Percentiles rank a stretch among this genome's conserved stretches.
These are phyloP conservation scores for Russula sp. DNA, from an alignment of 768 basidiomycete genomes.

Conservation along the genomic window DNA sequence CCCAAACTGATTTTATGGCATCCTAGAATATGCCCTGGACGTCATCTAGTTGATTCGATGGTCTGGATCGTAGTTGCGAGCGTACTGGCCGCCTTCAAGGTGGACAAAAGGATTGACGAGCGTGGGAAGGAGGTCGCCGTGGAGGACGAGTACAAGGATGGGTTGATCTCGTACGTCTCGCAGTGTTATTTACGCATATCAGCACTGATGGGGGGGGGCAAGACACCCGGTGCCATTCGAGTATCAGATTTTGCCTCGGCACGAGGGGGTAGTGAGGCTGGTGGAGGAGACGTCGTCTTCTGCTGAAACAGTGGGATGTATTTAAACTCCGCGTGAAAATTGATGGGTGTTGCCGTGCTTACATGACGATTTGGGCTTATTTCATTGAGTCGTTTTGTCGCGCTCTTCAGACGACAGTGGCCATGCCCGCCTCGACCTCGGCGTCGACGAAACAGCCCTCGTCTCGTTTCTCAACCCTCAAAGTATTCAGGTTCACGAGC, in stretches of 20 bases:
- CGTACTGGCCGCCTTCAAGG: conserved; percentile 1
- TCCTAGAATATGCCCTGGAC: conserved; percentile 19
- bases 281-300: too few relatives aligned
- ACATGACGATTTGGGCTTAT: background rate
- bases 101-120: conserved; percentile 1
- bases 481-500: conserved; percentile 17
- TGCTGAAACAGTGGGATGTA: too few relatives aligned
- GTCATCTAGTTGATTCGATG: conserved; percentile 20
- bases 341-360: background rate
- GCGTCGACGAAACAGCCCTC: background rate
- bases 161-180: background rate
- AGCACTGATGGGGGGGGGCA: background rate
- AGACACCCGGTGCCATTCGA: conserved; percentile 6
- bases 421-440: conserved; percentile 15
- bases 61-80: conserved; percentile 17
- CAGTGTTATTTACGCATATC: background rate
- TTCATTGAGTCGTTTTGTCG: too few relatives aligned
- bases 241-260: background rate
- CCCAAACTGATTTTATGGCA: too few relatives aligned
- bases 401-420: too few relatives aligned
- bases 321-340: conserved; percentile 13
- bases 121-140: conserved; percentile 8
- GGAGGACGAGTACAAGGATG: background rate
- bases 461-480: conserved; percentile 21
- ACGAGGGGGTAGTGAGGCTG: background rate